These are phyloP conservation scores for Polytrichum commune DNA, from an alignment of 225 moss, liverwort and hornwort species.

Conservation along the genomic window DNA sequence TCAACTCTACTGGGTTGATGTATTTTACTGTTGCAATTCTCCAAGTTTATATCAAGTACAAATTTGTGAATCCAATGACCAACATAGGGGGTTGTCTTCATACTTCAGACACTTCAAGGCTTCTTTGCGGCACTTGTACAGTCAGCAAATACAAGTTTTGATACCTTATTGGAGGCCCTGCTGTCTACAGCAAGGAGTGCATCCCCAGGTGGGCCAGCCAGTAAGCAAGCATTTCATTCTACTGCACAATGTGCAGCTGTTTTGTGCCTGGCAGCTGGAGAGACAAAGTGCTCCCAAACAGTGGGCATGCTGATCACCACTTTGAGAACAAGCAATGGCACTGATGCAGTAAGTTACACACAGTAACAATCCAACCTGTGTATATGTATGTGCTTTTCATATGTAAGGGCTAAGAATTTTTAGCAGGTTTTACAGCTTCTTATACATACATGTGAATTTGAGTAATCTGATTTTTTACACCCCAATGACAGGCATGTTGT, in stretches of 20 bases:
- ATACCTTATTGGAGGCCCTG: constrained; percentile 85
- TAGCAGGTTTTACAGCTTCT: too few relatives aligned
- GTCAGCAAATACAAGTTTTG: constrained; percentile 98
- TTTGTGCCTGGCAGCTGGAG: constrained; percentile 96
- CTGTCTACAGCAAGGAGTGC: constrained; percentile 92
- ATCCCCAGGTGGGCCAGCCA: constrained; percentile 91
- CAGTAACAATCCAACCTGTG: background rate
- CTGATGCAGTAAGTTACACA: constrained; percentile 74
- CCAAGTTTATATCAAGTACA: too few relatives aligned
- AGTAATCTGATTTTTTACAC: too few relatives aligned
- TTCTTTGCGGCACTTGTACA: constrained; percentile 97
- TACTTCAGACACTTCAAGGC: constrained; percentile 84
- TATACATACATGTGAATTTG: too few relatives aligned
- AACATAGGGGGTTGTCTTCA: constrained; percentile 11
- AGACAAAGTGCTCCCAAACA: constrained; percentile 90
- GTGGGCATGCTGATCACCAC: constrained; percentile 89
- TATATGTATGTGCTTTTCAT: too few relatives aligned
- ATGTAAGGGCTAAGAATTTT: too few relatives aligned
- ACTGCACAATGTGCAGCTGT: constrained; percentile 99
- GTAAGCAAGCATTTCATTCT: constrained; percentile 98
- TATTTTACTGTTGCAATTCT: too few relatives aligned
- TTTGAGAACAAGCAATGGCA: constrained; percentile 69
- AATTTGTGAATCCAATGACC: background rate
- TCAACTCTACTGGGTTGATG: too few relatives aligned
- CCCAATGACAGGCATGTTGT: too few relatives aligned